Evolutionary conservation across 192 early-diverging fungal species (phyloP).

Genomic region (Coemansia brasiliensis): DNA sequence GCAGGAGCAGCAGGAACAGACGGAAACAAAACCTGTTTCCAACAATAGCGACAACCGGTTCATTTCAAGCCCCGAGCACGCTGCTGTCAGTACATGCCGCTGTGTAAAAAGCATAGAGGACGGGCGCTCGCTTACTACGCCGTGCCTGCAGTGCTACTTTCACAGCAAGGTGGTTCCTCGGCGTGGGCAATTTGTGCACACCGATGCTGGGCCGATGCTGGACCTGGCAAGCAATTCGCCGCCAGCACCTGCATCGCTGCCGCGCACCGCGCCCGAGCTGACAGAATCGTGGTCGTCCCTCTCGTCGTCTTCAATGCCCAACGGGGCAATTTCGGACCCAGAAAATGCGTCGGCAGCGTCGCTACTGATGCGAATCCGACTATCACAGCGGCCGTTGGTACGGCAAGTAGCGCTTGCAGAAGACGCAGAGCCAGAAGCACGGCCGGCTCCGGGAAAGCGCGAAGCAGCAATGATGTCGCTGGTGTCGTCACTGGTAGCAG

Average conservation of each 20-base stretch:
- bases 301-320: neutral
- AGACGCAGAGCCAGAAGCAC: neutral
- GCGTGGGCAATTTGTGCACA: conserved; percentile 46
- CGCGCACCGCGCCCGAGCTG: conserved; percentile 9
- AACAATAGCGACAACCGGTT: neutral
- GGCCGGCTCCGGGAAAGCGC: neutral
- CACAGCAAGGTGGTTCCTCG: conserved; percentile 14
- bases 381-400: conserved; percentile 17
- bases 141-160: conserved; percentile 28
- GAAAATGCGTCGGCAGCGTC: conserved; percentile 9
- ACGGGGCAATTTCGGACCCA: conserved; percentile 20
- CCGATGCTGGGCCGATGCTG: conserved; percentile 38
- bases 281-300: conserved; percentile 13
- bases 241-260: conserved; percentile 4
- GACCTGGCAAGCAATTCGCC: conserved; percentile 19
- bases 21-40: neutral
- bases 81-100: conserved; percentile 1
- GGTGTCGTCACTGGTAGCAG: conserved; percentile 11
- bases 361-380: conserved; percentile 33
- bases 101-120: neutral
- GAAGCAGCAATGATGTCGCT: conserved; percentile 13
- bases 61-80: neutral
- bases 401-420: neutral
- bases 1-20: neutral
- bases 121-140: conserved; percentile 1